Conservation (phyloP, 768 basidiomycete species). For the Lentinula lateritia region DNA sequence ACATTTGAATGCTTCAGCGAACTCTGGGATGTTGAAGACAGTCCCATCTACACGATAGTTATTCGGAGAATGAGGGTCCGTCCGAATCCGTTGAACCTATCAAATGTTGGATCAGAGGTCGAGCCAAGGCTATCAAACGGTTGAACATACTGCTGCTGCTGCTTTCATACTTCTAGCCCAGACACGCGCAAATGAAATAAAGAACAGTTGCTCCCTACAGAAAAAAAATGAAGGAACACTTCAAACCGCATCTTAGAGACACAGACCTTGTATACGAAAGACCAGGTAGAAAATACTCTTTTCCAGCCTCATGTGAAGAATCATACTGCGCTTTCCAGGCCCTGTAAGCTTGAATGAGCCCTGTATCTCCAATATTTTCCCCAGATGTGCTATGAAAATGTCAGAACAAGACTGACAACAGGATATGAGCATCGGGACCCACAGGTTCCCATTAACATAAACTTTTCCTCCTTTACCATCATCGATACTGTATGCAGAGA, state of each 20-base stretch:
- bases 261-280: constrained; percentile 64
- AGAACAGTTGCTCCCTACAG: constrained; percentile 85
- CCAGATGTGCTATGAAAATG: constrained; percentile 63
- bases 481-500: constrained; percentile 73
- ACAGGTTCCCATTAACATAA: constrained; percentile 86
- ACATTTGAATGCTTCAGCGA: constrained; percentile 85
- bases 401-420: too few relatives aligned
- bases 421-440: constrained; percentile 16
- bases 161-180: constrained; percentile 83
- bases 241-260: not conserved
- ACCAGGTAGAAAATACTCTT: constrained; percentile 78
- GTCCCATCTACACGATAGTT: constrained; percentile 83
- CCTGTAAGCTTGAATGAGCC: constrained; percentile 79
- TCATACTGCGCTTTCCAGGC: constrained; percentile 85
- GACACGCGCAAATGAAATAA: constrained; percentile 83
- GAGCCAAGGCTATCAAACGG: not conserved
- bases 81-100: constrained; percentile 72
- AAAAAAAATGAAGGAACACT: not conserved
- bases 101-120: not conserved
- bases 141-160: constrained; percentile 57
- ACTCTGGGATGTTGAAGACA: constrained; percentile 80
- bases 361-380: constrained; percentile 87
- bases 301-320: constrained; percentile 48
- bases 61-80: constrained; percentile 85
- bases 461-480: constrained; percentile 82